Evolutionary conservation across 257 asterid genomes (phyloP).

Genomic region (Sherardia arvensis): DNA sequence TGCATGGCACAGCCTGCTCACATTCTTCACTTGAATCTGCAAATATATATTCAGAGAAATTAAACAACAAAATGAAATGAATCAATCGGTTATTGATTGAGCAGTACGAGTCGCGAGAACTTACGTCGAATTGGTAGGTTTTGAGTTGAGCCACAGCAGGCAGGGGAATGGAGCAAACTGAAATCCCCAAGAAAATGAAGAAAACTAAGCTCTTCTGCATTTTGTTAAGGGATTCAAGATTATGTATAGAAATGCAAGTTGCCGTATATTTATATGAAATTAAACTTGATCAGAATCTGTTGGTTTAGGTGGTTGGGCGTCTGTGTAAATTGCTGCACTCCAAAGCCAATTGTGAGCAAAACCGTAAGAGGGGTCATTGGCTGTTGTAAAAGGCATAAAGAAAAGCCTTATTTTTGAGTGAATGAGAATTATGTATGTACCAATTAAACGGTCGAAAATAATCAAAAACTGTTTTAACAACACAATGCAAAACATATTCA

Average conservation of each 20-base stretch:
- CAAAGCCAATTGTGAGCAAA: slow-evolving; percentile 48
- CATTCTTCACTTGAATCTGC: slow-evolving; percentile 35
- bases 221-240: not conserved
- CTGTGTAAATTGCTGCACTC: slow-evolving; percentile 15
- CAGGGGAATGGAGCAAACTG: slow-evolving; percentile 16
- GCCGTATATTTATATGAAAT: not conserved
- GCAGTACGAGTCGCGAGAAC: not conserved
- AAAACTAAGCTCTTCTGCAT: slow-evolving; percentile 19
- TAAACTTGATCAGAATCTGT: not conserved
- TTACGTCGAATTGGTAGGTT: slow-evolving; percentile 42
- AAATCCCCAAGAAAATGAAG: slow-evolving; percentile 10
- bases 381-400: slow-evolving; percentile 31
- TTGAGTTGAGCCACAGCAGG: slow-evolving; percentile 36
- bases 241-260: not conserved
- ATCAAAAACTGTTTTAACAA: too few relatives aligned
- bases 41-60: too few relatives aligned
- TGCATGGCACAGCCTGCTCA: slow-evolving; percentile 61
- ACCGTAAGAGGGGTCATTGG: slow-evolving; percentile 25
- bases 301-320: slow-evolving; percentile 7
- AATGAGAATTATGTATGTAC: not conserved
- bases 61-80: not conserved
- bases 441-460: too few relatives aligned
- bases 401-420: not conserved
- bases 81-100: not conserved
- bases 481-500: too few relatives aligned